Evolutionary conservation across 495 filamentous ascomycete genomes (phyloP), one percentile per base, ranked within the genome.

Genomic region (Hypoxylon subgilvum): DNA sequence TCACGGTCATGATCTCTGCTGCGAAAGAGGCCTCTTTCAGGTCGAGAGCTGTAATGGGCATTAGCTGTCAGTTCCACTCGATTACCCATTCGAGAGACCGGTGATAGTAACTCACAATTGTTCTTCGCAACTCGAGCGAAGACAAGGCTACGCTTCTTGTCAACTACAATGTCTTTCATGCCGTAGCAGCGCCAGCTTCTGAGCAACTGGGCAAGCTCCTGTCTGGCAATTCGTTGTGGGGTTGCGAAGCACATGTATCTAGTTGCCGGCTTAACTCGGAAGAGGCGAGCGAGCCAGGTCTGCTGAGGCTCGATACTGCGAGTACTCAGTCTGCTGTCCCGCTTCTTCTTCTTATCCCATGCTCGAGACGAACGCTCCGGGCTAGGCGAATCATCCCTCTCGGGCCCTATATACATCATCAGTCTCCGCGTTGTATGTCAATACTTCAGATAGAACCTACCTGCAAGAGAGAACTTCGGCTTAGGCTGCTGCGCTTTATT

Each of bases 251-350:
- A 91, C 8, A 97, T 67, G 6, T 86, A 79, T 45, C 82, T 81
- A 21, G 76, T 84, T 0, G 87, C 87, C 0, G 94, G 93, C 66
- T 94, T 96, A 70, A 97, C 87, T 40, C 91, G 85, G 73, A 98
- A 88, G 16, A 97, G 83, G 12, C 88, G 87, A 27, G 88, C 84
- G 41, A 98, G 79, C 91, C 92, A 96, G 52, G 88, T 94, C 54
- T 87, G 84, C 38, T 85, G 82, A 2, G 83, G 77, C 13, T 82
- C 84, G 43, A 84, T 81, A 52, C 79, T 72, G 44, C 81, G 79
- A 17, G 19, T 38, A 25, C n/a, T 63, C 54, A 18, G 7, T 35
- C 61, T 54, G 27, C 65, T 27, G 23, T 27, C 63, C 0, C 17
- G 31, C 28, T 27, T 18, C 14, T 42, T 53, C 22, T 45, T 59